Conservation (phyloP, 495 filamentous ascomycete species). For the Penicillium crystallinum region DNA sequence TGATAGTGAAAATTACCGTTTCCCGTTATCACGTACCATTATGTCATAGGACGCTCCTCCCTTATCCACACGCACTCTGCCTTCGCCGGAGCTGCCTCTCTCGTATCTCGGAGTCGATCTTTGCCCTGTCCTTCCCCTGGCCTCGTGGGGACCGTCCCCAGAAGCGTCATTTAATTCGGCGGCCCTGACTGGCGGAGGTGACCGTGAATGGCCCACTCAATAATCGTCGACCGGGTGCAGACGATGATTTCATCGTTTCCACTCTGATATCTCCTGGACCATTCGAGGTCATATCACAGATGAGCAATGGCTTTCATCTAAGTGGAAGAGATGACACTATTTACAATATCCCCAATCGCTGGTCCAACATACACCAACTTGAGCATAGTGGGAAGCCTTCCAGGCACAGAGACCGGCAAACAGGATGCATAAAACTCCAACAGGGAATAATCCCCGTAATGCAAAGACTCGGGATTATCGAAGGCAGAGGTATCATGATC, state of each 20-base stretch:
- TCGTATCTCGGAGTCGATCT: conserved; percentile 19
- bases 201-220: conserved; percentile 11
- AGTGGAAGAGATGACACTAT: neutral
- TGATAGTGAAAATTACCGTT: neutral
- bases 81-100: conserved; percentile 23
- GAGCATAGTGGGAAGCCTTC: too few relatives aligned
- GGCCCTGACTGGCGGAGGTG: conserved; percentile 10
- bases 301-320: neutral
- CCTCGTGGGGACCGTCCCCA: conserved; percentile 22
- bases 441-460: too few relatives aligned
- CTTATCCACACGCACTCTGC: conserved; percentile 11
- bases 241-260: conserved; percentile 20
- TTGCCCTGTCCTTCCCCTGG: conserved; percentile 6
- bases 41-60: conserved; percentile 11
- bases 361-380: too few relatives aligned
- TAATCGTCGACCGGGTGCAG: conserved; percentile 15
- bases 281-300: neutral
- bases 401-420: too few relatives aligned
- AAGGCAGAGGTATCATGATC: neutral
- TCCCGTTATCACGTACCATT: conserved; percentile 3
- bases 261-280: neutral
- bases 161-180: conserved; percentile 29
- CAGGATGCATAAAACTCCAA: too few relatives aligned
- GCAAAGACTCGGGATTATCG: too few relatives aligned
- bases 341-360: too few relatives aligned